Evolutionary conservation across 768 basidiomycete genomes (phyloP).

Genomic region (Termitomyces sp.): DNA sequence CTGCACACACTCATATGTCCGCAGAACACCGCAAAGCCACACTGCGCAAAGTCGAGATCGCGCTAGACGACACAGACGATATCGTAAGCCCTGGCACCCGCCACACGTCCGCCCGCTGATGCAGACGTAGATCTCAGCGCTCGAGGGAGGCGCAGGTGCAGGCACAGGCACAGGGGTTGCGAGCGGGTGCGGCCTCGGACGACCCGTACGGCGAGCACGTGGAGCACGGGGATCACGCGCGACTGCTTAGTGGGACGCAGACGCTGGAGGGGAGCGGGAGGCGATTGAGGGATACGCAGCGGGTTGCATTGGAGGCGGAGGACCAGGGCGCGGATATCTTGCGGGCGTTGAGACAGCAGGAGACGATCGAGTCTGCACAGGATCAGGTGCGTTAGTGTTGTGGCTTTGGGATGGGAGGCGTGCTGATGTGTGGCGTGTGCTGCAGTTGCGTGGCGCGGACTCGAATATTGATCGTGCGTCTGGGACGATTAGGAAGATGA

Average conservation of each 20-base stretch:
- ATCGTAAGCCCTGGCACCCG: too few relatives aligned
- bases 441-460: slow-evolving; percentile 75
- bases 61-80: too few relatives aligned
- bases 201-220: slow-evolving; percentile 68
- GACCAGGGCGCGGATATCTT: slow-evolving; percentile 87
- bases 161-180: too few relatives aligned
- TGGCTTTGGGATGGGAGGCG: too few relatives aligned
- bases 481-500: slow-evolving; percentile 90
- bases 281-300: slow-evolving; percentile 71
- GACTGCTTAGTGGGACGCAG: slow-evolving; percentile 69
- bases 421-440: not conserved
- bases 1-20: too few relatives aligned
- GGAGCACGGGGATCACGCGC: slow-evolving; percentile 29
- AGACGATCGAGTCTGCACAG: slow-evolving; percentile 85
- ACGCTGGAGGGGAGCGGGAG: slow-evolving; percentile 70
- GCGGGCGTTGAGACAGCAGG: slow-evolving; percentile 74
- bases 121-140: too few relatives aligned
- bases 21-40: too few relatives aligned
- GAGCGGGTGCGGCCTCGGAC: too few relatives aligned
- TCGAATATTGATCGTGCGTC: slow-evolving; percentile 78
- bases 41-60: too few relatives aligned
- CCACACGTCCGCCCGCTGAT: too few relatives aligned
- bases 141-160: slow-evolving; percentile 64
- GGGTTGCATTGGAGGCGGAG: slow-evolving; percentile 89
- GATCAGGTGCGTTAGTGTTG: slow-evolving; percentile 54